Evolutionary conservation across 2,329 filamentous ascomycete genomes (phyloP).

Genomic region (Eurotiales sp.): DNA sequence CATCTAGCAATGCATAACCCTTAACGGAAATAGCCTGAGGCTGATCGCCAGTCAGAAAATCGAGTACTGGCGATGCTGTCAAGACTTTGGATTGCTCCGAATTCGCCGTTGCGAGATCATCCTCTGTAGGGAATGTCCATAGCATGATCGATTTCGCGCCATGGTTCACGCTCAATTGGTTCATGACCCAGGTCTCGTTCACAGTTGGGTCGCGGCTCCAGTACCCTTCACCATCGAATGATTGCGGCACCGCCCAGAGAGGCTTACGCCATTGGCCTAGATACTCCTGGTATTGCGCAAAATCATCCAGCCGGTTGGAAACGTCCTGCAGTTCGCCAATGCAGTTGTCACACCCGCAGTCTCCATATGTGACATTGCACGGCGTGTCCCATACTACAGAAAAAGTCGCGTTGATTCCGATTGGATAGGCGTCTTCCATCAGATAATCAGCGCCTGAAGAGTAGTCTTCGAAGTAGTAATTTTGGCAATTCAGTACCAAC

Average conservation of each 20-base stretch:
- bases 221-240: constrained; percentile 13
- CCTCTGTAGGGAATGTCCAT: constrained; percentile 10
- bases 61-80: constrained; percentile 11
- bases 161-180: constrained; percentile 13
- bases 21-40: not conserved
- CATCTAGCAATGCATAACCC: constrained; percentile 3
- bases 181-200: constrained; percentile 14
- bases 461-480: constrained; percentile 13
- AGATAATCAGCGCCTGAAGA: constrained; percentile 12
- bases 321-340: constrained; percentile 12
- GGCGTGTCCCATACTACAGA: constrained; percentile 11
- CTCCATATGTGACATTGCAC: constrained; percentile 13
- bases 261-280: constrained; percentile 10
- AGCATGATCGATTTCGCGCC: constrained; percentile 14
- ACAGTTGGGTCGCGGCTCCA: constrained; percentile 12
- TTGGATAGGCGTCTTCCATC: constrained; percentile 15
- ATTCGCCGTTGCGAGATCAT: constrained; percentile 8
- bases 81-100: constrained; percentile 12
- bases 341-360: constrained; percentile 14
- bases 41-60: constrained; percentile 9
- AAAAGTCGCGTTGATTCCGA: constrained; percentile 14
- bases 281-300: constrained; percentile 10
- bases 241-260: constrained; percentile 13
- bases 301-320: constrained; percentile 11
- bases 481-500: constrained; percentile 12